phyloP scores from a whole-genome alignment of 164 flowering plant genomes.

The Stephania yunnanensis region DNA sequence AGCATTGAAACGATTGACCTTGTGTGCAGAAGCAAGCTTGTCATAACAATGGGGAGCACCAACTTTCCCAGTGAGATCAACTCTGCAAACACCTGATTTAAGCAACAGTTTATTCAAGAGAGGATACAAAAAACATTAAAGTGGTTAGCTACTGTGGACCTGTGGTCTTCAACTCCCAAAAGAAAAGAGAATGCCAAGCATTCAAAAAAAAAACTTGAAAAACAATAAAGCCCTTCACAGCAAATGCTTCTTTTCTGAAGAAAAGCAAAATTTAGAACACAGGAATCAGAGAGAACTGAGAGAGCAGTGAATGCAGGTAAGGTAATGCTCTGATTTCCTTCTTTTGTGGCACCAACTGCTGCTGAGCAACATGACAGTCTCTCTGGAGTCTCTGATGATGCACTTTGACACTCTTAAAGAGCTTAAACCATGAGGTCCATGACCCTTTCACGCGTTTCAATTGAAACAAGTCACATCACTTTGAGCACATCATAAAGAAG shows the following conservation, averaged over 20 bases:
- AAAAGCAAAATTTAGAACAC: neutral
- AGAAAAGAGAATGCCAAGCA: neutral
- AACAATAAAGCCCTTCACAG: neutral
- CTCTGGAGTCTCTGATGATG: neutral
- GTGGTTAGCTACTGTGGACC: too few relatives aligned
- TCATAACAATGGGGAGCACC: slow-evolving; percentile 19
- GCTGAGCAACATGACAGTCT: neutral
- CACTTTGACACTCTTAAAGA: neutral
- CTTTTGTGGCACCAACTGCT: neutral
- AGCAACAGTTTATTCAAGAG: neutral
- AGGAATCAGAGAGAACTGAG: slow-evolving; percentile 3
- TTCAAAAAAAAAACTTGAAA: neutral
- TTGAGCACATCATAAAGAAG: neutral
- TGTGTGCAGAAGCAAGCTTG: slow-evolving; percentile 22
- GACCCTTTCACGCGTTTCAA: neutral
- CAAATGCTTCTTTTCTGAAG: neutral
- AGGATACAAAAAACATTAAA: too few relatives aligned
- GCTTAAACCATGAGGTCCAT: neutral
- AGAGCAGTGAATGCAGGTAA: neutral
- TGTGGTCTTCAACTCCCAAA: neutral
- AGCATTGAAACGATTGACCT: slow-evolving; percentile 28
- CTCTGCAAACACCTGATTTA: slow-evolving; percentile 37
- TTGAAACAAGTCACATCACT: neutral
- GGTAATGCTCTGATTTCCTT: neutral
- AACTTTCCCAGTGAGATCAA: slow-evolving; percentile 24